Base-by-base conservation (phyloP, 441 rosid genomes). In the Corymbia citriodora region DNA sequence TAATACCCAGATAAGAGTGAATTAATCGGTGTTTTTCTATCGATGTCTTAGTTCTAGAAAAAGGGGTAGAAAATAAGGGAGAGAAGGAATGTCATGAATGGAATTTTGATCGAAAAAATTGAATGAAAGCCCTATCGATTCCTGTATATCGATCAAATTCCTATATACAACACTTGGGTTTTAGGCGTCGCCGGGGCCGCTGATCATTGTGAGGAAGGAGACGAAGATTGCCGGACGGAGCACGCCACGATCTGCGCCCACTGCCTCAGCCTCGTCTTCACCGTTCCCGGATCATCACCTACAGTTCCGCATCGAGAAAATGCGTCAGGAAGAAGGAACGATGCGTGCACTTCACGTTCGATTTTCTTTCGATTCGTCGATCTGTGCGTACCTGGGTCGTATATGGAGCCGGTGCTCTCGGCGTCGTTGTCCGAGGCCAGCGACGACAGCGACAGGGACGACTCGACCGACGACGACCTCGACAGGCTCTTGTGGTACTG, bases 181-280 rank as follows among this genome's bases (percentile, higher is more conserved):
- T 48, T 21, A 16, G 85, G 65, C 23, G 5, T 6, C 16, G 16
- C 70, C 33, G 17, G 7, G 1, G 33, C 70, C 52, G n/a, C 85
- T 27, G 85, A 79, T 79, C 85, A 45, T 21, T 23, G n/a, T 23
- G 74, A 36, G 3, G 59, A 40, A 50, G 55, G 89, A 85, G 92
- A 89, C 5, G 96, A 92, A 89, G 88, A 90, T 90, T 96, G 99
- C 65, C 92, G 92, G 88, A 95, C 97, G 90, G 98, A 96, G 88
- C 96, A 96, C 61, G 97, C 99, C 55, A 97, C 99, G 88, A 94
- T 94, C 92, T 93, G 95, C 6, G 98, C 99, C 99, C 99, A 97
- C 89, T 95, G 99, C 90, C 91, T 94, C 95, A 97, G 45, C 91
- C 93, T 96, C 91, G 87, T 63, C 95, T 96, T 97, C 92, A 95